Evolutionary conservation across 441 rosid genomes (phyloP).

Genomic region (Pelargonium citronellum): DNA sequence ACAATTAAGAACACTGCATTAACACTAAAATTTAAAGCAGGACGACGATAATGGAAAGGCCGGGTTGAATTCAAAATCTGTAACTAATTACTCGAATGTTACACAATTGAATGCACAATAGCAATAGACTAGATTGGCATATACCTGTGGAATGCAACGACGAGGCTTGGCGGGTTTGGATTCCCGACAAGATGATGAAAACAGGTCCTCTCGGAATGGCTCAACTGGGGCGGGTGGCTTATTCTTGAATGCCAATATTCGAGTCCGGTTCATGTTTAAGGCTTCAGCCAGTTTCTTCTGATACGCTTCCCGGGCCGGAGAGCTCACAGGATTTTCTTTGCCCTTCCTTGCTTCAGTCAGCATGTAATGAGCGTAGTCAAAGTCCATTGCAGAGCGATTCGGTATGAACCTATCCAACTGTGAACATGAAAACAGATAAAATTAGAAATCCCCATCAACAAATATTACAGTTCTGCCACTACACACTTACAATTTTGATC

Average conservation of each 20-base stretch:
- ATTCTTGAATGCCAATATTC: conserved; percentile 65
- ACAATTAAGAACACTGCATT: not conserved
- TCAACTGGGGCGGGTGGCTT: conserved; percentile 48
- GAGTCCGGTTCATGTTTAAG: conserved; percentile 51
- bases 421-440: not conserved
- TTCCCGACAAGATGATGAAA: conserved; percentile 26
- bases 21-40: not conserved
- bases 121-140: no score
- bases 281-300: conserved; percentile 59
- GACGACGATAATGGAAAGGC: not conserved
- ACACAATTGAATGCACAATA: not conserved
- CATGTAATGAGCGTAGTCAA: conserved; percentile 46
- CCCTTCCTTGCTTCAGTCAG: conserved; percentile 43
- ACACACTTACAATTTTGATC: not conserved
- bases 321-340: conserved; percentile 34
- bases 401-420: conserved; percentile 57
- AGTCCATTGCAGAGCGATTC: conserved; percentile 50
- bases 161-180: conserved; percentile 41
- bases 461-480: not conserved
- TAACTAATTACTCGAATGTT: not conserved
- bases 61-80: no score
- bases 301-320: conserved; percentile 64
- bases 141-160: conserved; percentile 57
- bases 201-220: conserved; percentile 25
- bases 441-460: conserved; percentile 1